These are phyloP conservation scores for Zygosaccharomyces kombuchaensis DNA, from an alignment of 805 yeast genomes.

Conservation along the genomic window DNA sequence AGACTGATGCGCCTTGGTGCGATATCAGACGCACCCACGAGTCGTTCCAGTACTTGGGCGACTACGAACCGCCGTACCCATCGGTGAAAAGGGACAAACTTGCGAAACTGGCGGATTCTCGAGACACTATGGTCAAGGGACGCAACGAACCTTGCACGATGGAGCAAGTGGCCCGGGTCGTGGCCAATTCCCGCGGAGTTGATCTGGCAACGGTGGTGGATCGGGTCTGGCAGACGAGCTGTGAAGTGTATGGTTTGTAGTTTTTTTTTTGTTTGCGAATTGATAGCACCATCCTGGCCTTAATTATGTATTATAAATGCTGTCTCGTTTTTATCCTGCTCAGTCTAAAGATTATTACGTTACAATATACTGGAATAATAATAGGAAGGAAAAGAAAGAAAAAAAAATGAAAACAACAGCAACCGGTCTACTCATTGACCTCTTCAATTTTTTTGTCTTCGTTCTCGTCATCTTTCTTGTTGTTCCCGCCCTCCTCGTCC, in stretches of 20 bases:
- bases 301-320: constrained; percentile 5
- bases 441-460: constrained; percentile 15
- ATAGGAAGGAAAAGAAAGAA: neutral
- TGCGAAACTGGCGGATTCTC: constrained; percentile 28
- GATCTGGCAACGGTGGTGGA: constrained; percentile 44
- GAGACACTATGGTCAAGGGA: constrained; percentile 55
- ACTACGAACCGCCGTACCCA: constrained; percentile 30
- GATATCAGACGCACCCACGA: constrained; percentile 84
- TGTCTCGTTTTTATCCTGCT: constrained; percentile 4
- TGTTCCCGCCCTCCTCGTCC: constrained; percentile 25
- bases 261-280: neutral
- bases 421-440: constrained; percentile 10
- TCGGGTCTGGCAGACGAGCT: constrained; percentile 49
- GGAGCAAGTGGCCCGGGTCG: constrained; percentile 70
- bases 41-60: constrained; percentile 52
- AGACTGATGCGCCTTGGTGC: constrained; percentile 99
- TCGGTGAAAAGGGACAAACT: constrained; percentile 35
- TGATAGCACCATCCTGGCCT: too few species aligned
- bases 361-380: constrained; percentile 1
- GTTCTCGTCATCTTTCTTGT: constrained; percentile 15
- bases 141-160: constrained; percentile 91
- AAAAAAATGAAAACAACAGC: neutral
- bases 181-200: constrained; percentile 47
- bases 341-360: constrained; percentile 5
- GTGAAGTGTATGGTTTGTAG: constrained; percentile 36